Evolutionary conservation across 371 early-diverging fungal genomes (phyloP).

Genomic region (Mucor lusitanicus): DNA sequence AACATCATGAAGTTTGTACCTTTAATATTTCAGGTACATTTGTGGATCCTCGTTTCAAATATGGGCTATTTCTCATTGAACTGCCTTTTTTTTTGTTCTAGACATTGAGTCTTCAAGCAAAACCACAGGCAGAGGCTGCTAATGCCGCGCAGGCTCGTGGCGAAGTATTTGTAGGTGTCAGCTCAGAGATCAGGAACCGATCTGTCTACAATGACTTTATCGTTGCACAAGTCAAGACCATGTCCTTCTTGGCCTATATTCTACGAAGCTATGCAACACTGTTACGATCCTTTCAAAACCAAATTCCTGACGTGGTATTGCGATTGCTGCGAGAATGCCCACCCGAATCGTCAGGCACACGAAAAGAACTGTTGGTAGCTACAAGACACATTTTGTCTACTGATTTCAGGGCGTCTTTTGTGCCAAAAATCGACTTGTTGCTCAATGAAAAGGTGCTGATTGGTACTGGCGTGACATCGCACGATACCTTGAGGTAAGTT

Average conservation of each 20-base stretch:
- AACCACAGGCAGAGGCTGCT: conserved; percentile 75
- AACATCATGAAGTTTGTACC: conserved; percentile 89
- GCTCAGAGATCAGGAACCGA: conserved; percentile 73
- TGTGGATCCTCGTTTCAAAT: too few species aligned
- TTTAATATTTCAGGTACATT: conserved; percentile 74
- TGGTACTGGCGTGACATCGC: conserved; percentile 91
- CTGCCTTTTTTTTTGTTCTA: too few species aligned
- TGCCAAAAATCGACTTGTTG: conserved; percentile 84
- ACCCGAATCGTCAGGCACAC: conserved; percentile 87
- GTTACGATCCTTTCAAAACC: conserved; percentile 76
- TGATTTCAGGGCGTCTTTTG: conserved; percentile 86
- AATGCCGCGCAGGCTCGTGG: conserved; percentile 66
- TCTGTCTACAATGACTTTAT: conserved; percentile 83
- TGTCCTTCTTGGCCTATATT: conserved; percentile 96
- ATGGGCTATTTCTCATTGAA: too few species aligned
- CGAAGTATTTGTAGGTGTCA: conserved; percentile 80
- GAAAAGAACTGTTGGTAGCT: conserved; percentile 95
- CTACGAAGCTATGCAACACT: conserved; percentile 74
- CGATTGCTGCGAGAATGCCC: conserved; percentile 91
- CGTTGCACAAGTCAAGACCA: conserved; percentile 92
- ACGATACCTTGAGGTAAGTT: conserved; percentile 86
- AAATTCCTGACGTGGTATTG: conserved; percentile 88
- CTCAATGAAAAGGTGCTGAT: conserved; percentile 90
- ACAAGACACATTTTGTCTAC: conserved; percentile 92
- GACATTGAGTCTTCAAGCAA: conserved; percentile 77